Evolutionary conservation across 768 basidiomycete genomes (phyloP).

Genomic region (Gymnopilus dilepis): DNA sequence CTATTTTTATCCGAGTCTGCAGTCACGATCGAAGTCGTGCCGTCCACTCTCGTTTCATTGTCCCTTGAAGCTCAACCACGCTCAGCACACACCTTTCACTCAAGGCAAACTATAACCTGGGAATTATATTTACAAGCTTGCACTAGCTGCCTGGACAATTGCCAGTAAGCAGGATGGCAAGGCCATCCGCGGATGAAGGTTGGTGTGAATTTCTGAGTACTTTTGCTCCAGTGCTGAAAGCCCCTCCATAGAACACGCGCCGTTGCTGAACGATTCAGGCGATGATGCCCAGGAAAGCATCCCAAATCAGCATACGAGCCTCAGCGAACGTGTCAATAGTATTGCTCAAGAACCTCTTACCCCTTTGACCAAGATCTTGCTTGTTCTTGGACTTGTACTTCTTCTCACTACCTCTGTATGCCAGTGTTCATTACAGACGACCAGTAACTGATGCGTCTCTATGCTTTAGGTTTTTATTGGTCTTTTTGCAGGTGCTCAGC

Average conservation of each 20-base stretch:
- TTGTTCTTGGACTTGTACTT: constrained; percentile 74
- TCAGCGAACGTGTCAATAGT: constrained; percentile 55
- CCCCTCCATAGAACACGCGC: constrained; percentile 58
- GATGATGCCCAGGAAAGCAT: constrained; percentile 33
- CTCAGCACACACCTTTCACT: constrained; percentile 26
- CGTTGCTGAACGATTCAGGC: constrained; percentile 60
- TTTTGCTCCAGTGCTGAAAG: background rate
- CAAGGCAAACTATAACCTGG: constrained; percentile 22
- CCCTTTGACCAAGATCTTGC: constrained; percentile 81
- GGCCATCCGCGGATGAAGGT: constrained; percentile 66
- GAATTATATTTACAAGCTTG: constrained; percentile 11
- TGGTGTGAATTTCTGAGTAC: constrained; percentile 13
- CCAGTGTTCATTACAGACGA: constrained; percentile 10
- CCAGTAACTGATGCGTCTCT: constrained; percentile 15
- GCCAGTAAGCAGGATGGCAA: constrained; percentile 43
- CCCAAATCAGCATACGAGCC: constrained; percentile 32
- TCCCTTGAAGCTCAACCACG: constrained; percentile 15
- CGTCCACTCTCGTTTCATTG: constrained; percentile 1
- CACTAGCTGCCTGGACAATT: constrained; percentile 7
- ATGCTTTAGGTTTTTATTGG: constrained; percentile 78
- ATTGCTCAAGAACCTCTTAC: constrained; percentile 81
- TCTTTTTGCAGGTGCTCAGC: constrained; percentile 88
- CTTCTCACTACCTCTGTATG: constrained; percentile 75
- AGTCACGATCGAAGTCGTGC: too few relatives aligned
- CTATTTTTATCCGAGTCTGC: too few relatives aligned